Base-by-base conservation (phyloP, 2,329 filamentous ascomycete species). In the Trichoderma sp. region DNA sequence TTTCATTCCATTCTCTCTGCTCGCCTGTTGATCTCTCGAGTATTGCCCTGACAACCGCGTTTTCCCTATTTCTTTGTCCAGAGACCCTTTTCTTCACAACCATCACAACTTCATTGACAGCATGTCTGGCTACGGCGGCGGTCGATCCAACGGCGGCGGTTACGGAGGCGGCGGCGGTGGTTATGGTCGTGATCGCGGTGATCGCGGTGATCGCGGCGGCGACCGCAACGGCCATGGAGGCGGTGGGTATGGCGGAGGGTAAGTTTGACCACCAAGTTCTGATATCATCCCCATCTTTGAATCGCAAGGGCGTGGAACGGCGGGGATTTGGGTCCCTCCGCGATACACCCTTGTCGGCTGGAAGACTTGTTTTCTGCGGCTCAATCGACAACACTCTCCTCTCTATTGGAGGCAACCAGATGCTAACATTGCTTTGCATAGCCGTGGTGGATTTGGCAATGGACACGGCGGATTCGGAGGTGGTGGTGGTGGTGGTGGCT, bases 61-160 rank as follows among this genome's bases (percentile, higher is more conserved):
- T 37, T 58, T 18, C 39, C 30, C 32, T 32, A 37, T 49, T n/a
- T 37, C 39, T 21, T 28, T 37, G 14, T 14, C 16, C 61, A 51
- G 28, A 64, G 39, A 64, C 21, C 52, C 37, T 54, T 69, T 59
- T 66, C 58, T 66, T n/a, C 63, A 39, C 32, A 34, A 34, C 32
- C 32, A 58, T 69, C 39, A 59, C 68, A 52, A 58, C 59, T 69
- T 61, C 60, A 68, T 67, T 70, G 59, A 64, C 68, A 81, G 74
- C 68, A 85, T 85, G 83, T 85, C 83, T 75, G 83, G 83, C 78
- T 80, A 81, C 74, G 77, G 79, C 30, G 77, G 79, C 28, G 76
- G 80, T 71, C 76, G 73, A 69, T 73, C 75, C 70, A 73, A 72
- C 65, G 72, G 76, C 66, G 72, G 74, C 68, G 78, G 77, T 69